Base-by-base conservation (phyloP, 2,329 filamentous ascomycete genomes). In the Hypoxylon sp. region DNA sequence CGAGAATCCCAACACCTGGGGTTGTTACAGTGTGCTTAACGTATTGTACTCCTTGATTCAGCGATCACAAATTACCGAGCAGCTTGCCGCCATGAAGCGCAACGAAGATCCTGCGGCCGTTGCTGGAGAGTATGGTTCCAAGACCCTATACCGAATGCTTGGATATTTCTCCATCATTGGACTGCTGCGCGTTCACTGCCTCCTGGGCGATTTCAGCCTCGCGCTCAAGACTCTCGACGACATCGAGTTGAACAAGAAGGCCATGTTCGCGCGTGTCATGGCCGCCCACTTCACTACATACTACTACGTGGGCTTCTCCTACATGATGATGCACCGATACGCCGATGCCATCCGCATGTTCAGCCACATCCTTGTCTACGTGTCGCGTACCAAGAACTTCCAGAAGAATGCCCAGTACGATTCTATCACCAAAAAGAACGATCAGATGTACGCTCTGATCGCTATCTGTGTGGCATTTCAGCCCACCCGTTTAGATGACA, bases 281-380 rank as follows among this genome's bases (percentile, higher is more conserved):
- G 95, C 96, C 60, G 96, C 96, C 65, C 96, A 99, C 87, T 98
- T 98, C 86, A 98, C 95, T 75, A 99, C 96, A 73, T 99, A 98
- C 90, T 99, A 99, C 90, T 98, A 98, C 82, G 95, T 99, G 71
- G 96, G 96, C 75, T 99, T 99, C 90, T 97, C 94, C 75, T 99
- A 99, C 91, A 98, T 99, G 95, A 99, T 99, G 96, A 97, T 98
- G 93, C 94, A 96, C 85, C 93, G 96, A 80, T 99, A 99, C 81
- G 93, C 94, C 83, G 96, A 99, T 83, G 96, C 96, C 82, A 98
- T 99, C 85, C 94, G 95, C 88, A 97, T 98, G 92, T 99, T 99
- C 90, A 97, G 93, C 87, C 96, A 99, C 88, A 99, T 99, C 83
- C 90, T 99, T 77, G 92, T 99, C 84, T 99, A 98, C 84, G 94